phyloP scores from a whole-genome alignment of 2,329 filamentous ascomycete species.

The Esteya vermicola region DNA sequence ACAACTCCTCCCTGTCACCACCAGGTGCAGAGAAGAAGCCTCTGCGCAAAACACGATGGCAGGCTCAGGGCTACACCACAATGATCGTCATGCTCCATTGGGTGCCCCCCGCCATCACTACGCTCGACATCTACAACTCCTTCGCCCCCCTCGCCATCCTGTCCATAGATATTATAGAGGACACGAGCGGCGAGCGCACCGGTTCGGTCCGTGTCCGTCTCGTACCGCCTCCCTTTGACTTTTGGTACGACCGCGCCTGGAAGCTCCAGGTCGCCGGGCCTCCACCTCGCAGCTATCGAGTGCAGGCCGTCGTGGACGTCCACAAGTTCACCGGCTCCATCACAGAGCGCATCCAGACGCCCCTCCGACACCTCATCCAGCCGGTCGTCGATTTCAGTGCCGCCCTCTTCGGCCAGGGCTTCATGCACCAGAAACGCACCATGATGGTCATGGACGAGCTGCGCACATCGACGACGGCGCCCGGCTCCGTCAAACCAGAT shows the following conservation, averaged over 20 bases:
- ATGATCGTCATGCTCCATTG: slow-evolving; percentile 18
- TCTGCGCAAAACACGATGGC: neutral
- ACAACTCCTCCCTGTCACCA: neutral
- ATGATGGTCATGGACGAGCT: slow-evolving; percentile 46
- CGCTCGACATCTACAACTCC: slow-evolving; percentile 32
- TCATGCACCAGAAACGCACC: slow-evolving; percentile 33
- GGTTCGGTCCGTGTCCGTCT: slow-evolving; percentile 37
- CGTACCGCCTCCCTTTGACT: slow-evolving; percentile 33
- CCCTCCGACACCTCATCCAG: slow-evolving; percentile 10
- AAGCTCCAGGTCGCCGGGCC: neutral
- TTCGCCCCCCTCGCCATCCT: slow-evolving; percentile 21
- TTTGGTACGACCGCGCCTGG: slow-evolving; percentile 27
- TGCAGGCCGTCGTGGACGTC: slow-evolving; percentile 4
- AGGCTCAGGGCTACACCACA: neutral
- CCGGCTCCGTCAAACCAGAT: neutral
- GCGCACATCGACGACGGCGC: neutral
- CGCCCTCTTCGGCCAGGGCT: slow-evolving; percentile 44
- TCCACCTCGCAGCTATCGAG: neutral
- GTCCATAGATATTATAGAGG: slow-evolving; percentile 41
- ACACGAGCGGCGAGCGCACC: slow-evolving; percentile 21
- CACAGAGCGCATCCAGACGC: slow-evolving; percentile 6
- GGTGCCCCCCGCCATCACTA: slow-evolving; percentile 18
- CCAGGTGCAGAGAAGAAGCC: slow-evolving; percentile 6
- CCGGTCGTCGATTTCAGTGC: slow-evolving; percentile 26
- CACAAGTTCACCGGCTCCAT: slow-evolving; percentile 2